Evolutionary conservation across 805 yeast genomes (phyloP).

Genomic region (Candida loeiensis): DNA sequence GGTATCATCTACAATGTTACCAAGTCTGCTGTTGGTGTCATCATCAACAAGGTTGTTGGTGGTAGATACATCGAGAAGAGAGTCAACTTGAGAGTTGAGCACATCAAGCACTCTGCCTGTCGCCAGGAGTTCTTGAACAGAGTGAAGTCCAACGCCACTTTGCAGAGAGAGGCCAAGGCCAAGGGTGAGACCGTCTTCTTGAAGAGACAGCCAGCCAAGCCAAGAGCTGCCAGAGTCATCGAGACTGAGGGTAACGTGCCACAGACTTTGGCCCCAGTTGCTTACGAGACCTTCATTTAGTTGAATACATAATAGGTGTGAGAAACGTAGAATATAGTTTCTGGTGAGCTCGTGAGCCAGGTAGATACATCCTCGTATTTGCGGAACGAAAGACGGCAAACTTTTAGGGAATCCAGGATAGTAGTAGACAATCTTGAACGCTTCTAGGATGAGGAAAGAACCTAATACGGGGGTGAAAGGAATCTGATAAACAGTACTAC

Average conservation of each 20-base stretch:
- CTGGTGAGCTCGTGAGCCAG: no score
- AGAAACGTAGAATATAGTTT: neutral
- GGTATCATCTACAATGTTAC: constrained; percentile 99
- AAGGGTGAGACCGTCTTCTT: constrained; percentile 86
- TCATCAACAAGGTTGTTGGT: constrained; percentile 97
- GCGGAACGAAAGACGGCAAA: no score
- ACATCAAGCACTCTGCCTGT: constrained; percentile 99
- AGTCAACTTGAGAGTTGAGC: constrained; percentile 97
- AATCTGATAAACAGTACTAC: no score
- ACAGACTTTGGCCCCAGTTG: constrained; percentile 97
- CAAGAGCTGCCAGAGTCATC: constrained; percentile 89
- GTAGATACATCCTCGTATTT: no score
- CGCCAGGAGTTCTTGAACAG: constrained; percentile 98
- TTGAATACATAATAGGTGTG: constrained; percentile 3
- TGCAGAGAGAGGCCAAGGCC: constrained; percentile 91
- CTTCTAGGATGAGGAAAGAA: no score
- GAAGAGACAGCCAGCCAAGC: constrained; percentile 98
- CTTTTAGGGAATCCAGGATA: no score
- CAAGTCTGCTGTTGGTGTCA: constrained; percentile 97
- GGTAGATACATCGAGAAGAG: constrained; percentile 99
- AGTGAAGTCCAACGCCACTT: constrained; percentile 95
- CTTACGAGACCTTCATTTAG: constrained; percentile 99
- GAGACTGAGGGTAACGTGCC: constrained; percentile 81
- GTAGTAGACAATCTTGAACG: no score
- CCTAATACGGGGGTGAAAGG: no score